Evolutionary conservation across 2,329 filamentous ascomycete species (phyloP), one percentile per base, ranked within the genome.

Genomic region (Septoria linicola): DNA sequence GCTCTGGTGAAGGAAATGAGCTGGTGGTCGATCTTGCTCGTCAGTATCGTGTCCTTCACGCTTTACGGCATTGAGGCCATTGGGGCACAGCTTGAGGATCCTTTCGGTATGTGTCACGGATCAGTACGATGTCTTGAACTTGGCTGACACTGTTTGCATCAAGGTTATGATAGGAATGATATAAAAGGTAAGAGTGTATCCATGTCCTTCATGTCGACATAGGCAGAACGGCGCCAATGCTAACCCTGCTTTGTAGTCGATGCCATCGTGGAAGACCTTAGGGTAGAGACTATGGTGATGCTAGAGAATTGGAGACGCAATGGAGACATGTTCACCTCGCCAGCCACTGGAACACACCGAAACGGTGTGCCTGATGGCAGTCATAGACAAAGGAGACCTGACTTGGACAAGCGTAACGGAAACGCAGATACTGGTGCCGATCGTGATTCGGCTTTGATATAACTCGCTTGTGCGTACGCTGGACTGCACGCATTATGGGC

Each of bases 41-140:
- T 82, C 0, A 76, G 75, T 1, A 74, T 85, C 10, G 76, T 85
- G 3, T 76, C 78, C 3, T 85, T 85, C 59, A 84, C 82, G 0
- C 69, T 85, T 1, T 85, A 85, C 54, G 81, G 80, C 0, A 83
- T 83, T 20, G 80, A 83, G 54, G 81, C 80, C 1, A 85, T 84
- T 48, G 82, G 80, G 8, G 76, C 75, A 3, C 81, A 84, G 65
- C 70, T 85, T 1, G 82, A 85, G 63, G 82, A 85, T 63, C 82
- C 82, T 1, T 85, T 85, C 63, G 82, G 23, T 27, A 27, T 27
- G 23, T 27, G 23, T 27, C n/a, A n/a, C n/a, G n/a, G n/a, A n/a
- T n/a, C n/a, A n/a, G n/a, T n/a, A n/a, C n/a, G n/a, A n/a, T n/a
- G n/a, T n/a, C n/a, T n/a, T n/a, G n/a, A n/a, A n/a, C n/a, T n/a